phyloP scores from a whole-genome alignment of 371 early-diverging fungal genomes.

The Mucor saturninus region DNA sequence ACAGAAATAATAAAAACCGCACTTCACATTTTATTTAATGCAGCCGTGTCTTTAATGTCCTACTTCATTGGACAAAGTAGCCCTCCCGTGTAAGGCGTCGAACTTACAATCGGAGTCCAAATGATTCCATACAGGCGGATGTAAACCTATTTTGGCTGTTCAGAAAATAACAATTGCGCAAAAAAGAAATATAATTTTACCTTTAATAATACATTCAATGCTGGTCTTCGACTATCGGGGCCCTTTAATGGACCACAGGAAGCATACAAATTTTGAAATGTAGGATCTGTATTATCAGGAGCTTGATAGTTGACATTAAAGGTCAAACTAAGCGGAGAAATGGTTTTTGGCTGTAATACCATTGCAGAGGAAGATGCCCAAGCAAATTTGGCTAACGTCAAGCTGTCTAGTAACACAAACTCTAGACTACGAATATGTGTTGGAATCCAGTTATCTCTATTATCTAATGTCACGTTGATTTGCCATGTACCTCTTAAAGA shows the following conservation, averaged over 20 bases:
- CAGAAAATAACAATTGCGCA: not conserved
- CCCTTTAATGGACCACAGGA: constrained; percentile 34
- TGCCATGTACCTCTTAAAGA: constrained; percentile 27
- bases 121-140: constrained; percentile 42
- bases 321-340: constrained; percentile 20
- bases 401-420: constrained; percentile 27
- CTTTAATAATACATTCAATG: constrained; percentile 27
- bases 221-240: constrained; percentile 14
- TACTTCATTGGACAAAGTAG: constrained; percentile 37
- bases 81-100: constrained; percentile 33
- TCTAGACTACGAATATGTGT: constrained; percentile 25
- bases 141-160: constrained; percentile 28
- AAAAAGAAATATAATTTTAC: constrained; percentile 4
- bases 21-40: not conserved
- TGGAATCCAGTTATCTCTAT: constrained; percentile 31
- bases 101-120: constrained; percentile 38
- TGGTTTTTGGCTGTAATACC: constrained; percentile 12
- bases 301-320: constrained; percentile 30
- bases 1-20: not conserved
- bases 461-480: constrained; percentile 35
- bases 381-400: constrained; percentile 26
- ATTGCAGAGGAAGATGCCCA: constrained; percentile 18
- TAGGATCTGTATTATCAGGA: constrained; percentile 23
- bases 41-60: not conserved
- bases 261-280: constrained; percentile 34